Percentiles rank a stretch among this genome's conserved stretches.
Conservation (phyloP, 495 filamentous ascomycete genomes). For the Hyphodiscus hymeniophilus region DNA sequence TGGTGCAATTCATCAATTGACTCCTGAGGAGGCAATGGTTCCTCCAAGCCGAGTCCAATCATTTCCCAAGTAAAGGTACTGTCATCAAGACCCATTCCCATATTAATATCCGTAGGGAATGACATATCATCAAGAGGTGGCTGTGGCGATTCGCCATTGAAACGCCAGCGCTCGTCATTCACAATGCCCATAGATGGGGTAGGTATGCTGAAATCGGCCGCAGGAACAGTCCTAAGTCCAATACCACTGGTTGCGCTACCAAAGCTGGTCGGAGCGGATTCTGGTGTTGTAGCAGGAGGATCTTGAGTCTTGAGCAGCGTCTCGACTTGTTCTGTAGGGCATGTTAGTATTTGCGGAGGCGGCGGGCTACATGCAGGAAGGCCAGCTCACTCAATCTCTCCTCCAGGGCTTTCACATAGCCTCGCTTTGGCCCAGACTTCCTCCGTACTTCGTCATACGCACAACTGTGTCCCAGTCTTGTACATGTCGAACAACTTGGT, state of each 20-base stretch:
- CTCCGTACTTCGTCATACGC: slow-evolving; percentile 92
- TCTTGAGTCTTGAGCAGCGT: slow-evolving; percentile 75
- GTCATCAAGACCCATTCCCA: slow-evolving; percentile 38
- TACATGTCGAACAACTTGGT: slow-evolving; percentile 90
- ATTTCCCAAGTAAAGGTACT: slow-evolving; percentile 72
- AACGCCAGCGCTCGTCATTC: slow-evolving; percentile 44
- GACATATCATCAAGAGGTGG: slow-evolving; percentile 39
- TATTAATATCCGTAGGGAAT: slow-evolving; percentile 38
- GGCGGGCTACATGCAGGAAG: too few species aligned
- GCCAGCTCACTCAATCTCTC: slow-evolving; percentile 77
- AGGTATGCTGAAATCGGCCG: slow-evolving; percentile 32
- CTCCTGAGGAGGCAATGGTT: slow-evolving; percentile 80
- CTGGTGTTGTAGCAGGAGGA: slow-evolving; percentile 24
- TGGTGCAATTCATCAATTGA: slow-evolving; percentile 86
- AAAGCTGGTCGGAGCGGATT: slow-evolving; percentile 12
- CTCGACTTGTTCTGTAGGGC: slow-evolving; percentile 77
- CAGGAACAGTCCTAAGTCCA: slow-evolving; percentile 8
- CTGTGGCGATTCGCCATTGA: slow-evolving; percentile 41
- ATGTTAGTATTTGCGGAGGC: not conserved
- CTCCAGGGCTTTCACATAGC: slow-evolving; percentile 96
- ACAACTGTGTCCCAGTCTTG: slow-evolving; percentile 81
- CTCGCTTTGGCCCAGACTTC: slow-evolving; percentile 96
- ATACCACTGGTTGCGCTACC: slow-evolving; percentile 5
- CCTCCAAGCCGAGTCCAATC: slow-evolving; percentile 87
- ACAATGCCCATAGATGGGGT: slow-evolving; percentile 36